A percentile compares a stretch with the other conserved stretches of the same genome.
Evolutionary conservation across 495 filamentous ascomycete species (phyloP).

Genomic region (Paragyromitra xinjiangensis): DNA sequence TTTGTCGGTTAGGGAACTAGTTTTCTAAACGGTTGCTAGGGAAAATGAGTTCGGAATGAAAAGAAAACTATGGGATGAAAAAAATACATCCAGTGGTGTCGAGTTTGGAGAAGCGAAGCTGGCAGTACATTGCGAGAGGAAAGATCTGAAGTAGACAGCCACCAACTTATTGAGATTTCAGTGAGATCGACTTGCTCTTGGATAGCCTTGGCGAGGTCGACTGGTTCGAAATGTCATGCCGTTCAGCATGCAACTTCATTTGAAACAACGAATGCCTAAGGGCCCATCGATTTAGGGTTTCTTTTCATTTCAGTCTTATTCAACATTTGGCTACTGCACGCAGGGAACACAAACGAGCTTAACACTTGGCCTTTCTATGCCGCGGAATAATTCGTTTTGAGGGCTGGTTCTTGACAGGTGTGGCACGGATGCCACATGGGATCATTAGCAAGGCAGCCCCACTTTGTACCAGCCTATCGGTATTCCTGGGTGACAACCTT

Average conservation of each 20-base stretch:
- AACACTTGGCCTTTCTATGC: not conserved
- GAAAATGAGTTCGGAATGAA: slow-evolving; percentile 3
- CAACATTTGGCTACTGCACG: too few relatives aligned
- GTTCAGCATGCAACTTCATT: not conserved
- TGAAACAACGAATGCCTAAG: not conserved
- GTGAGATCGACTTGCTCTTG: not conserved
- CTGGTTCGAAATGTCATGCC: not conserved
- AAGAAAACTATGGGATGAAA: slow-evolving; percentile 9
- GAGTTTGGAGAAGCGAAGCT: not conserved
- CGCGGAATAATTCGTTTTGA: not conserved
- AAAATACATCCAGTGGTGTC: not conserved
- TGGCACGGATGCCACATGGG: slow-evolving; percentile 3
- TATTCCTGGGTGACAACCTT: slow-evolving; percentile 1
- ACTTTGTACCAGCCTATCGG: not conserved
- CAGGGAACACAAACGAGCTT: not conserved
- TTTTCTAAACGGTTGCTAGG: not conserved
- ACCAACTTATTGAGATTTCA: not conserved
- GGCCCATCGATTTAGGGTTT: not conserved
- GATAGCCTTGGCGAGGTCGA: not conserved
- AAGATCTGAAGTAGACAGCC: not conserved
- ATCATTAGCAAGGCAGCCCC: not conserved
- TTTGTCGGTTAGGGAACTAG: not conserved
- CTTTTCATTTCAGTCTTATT: not conserved
- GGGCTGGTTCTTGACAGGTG: not conserved
- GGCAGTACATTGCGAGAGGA: not conserved